Percentiles rank a stretch among this genome's conserved stretches.
phyloP scores from a whole-genome alignment of 2,329 filamentous ascomycete genomes.

The Neobulgaria alba region DNA sequence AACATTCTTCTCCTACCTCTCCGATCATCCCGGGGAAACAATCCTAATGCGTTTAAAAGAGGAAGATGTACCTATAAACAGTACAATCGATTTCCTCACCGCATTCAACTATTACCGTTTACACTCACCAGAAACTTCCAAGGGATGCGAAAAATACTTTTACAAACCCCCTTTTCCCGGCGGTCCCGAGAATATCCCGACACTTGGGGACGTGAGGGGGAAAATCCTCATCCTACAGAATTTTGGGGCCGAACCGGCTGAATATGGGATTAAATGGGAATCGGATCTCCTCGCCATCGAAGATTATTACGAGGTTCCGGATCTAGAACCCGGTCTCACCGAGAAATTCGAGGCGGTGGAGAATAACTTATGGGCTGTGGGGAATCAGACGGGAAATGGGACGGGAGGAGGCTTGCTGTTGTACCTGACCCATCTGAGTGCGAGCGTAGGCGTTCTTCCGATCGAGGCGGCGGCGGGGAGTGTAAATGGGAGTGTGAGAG shows the following conservation, averaged over 20 bases:
- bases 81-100: constrained; percentile 33
- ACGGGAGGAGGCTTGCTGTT: constrained; percentile 28
- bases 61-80: neutral
- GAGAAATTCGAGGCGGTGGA: constrained; percentile 40
- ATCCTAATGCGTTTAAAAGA: neutral
- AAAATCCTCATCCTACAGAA: constrained; percentile 41
- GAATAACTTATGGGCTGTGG: constrained; percentile 33
- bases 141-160: too few relatives aligned
- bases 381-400: constrained; percentile 20
- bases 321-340: constrained; percentile 33
- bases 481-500: constrained; percentile 26
- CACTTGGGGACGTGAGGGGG: constrained; percentile 37
- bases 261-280: constrained; percentile 39
- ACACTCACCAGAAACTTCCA: too few relatives aligned
- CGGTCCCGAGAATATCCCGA: constrained; percentile 26
- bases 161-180: constrained; percentile 26
- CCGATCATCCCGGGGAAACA: too few relatives aligned
- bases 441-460: constrained; percentile 39
- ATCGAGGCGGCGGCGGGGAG: constrained; percentile 41
- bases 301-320: constrained; percentile 38
- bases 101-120: constrained; percentile 36
- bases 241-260: constrained; percentile 28
- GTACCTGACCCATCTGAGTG: constrained; percentile 40
- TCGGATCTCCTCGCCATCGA: constrained; percentile 38
- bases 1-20: too few relatives aligned